Evolutionary conservation across 257 asterid species (phyloP), one percentile per base, ranked within the genome.

Genomic region (Solanum clarkiae): DNA sequence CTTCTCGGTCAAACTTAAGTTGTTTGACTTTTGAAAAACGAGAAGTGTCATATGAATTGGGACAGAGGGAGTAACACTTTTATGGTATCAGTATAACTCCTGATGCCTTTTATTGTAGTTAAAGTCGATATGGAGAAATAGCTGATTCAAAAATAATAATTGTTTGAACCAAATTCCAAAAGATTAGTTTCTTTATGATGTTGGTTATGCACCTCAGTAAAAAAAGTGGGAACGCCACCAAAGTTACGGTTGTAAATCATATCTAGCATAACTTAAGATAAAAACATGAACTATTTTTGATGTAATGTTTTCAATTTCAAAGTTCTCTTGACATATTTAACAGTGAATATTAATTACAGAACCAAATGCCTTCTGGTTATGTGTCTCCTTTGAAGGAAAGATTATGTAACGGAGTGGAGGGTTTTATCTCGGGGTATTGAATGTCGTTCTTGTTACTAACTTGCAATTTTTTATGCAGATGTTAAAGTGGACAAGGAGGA

Each of bases 401-500:
- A 49, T 53, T 26, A 51, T 8, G 15, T 53, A 79, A 53, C 15
- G 14, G 47, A 53, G 82, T 79, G 63, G 18, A 17, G 49, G 22
- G 15, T 24, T 77, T 8, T 45, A 42, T 75, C 47, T 79, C 8
- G 26, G 82, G 49, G 32, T 29, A 51, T 79, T 79, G 65, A 79
- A 53, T 70, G 15, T 70, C 53, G 2, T 79, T 26, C 26, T 26
- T 53, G 83, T 87, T 83, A 54, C n/a, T 83, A 42, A 79, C 74
- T 47, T 75, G 40, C 40, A 49, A 55, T 85, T 36, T 72, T n/a
- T 45, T 89, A 83, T 87, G 80, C 92, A 91, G 96, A 92, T 86
- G 87, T 90, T 71, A 90, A 92, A 91, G 90, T 89, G 86, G 97
- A 94, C 83, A 94, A 93, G 85, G 96, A 92, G 86, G 97, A 93